Percentiles rank a stretch among this genome's conserved stretches.
These are phyloP conservation scores for Phytophthora idaei DNA, from an alignment of 352 stramenopile species.

Conservation along the genomic window DNA sequence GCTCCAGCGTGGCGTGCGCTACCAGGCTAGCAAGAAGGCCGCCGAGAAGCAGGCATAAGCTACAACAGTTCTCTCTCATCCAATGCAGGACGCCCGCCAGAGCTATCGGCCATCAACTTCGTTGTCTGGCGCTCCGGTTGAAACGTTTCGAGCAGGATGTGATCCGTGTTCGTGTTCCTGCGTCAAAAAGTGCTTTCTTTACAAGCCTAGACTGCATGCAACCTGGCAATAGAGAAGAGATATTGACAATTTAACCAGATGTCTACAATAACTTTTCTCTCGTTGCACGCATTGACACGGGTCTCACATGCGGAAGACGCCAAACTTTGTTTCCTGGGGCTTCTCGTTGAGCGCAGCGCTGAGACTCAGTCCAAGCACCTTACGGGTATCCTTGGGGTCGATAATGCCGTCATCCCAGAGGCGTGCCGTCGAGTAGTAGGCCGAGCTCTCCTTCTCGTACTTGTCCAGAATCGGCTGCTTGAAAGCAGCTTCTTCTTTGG, in stretches of 20 bases:
- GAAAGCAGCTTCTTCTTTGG: constrained; percentile 91
- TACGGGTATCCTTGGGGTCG: constrained; percentile 93
- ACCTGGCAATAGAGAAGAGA: constrained; percentile 31
- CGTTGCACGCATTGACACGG: not conserved
- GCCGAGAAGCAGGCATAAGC: constrained; percentile 32
- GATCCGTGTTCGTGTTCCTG: constrained; percentile 19
- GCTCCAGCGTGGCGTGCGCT: constrained; percentile 65
- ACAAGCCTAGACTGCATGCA: constrained; percentile 29
- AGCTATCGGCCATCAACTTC: constrained; percentile 19
- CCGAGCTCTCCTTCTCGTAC: constrained; percentile 94
- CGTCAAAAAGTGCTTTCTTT: constrained; percentile 23
- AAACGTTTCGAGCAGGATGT: constrained; percentile 15
- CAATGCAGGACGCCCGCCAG: constrained; percentile 10
- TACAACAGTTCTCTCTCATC: constrained; percentile 15
- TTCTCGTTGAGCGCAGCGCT: constrained; percentile 76
- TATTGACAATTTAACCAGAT: constrained; percentile 21
- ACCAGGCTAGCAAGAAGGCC: constrained; percentile 42
- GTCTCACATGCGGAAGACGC: constrained; percentile 95
- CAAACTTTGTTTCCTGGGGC: constrained; percentile 91
- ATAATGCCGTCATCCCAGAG: constrained; percentile 99
- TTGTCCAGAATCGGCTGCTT: constrained; percentile 96
- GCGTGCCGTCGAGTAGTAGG: constrained; percentile 95
- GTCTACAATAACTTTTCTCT: constrained; percentile 4
- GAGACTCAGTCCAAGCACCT: constrained; percentile 82
- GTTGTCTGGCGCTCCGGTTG: constrained; percentile 8